A percentile compares a stretch with the other conserved stretches of the same genome.
These are phyloP conservation scores for Citrullus colocynthis DNA, from an alignment of 306 rosid genomes.

Conservation along the genomic window DNA sequence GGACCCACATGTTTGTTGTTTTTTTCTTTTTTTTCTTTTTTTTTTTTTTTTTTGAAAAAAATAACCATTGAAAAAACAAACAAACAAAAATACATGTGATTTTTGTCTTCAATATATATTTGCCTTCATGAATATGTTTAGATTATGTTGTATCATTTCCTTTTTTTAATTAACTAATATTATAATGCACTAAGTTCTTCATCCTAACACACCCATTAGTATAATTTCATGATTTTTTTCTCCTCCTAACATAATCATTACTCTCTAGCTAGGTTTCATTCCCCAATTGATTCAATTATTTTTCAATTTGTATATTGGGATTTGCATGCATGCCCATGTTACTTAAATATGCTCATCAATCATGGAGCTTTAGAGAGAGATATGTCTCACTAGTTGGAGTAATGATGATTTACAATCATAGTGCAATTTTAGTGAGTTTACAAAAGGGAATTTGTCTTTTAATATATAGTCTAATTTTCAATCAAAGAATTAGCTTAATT, in stretches of 20 bases:
- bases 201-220: background rate
- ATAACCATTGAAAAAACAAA: background rate
- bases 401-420: conserved; percentile 2
- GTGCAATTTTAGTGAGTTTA: background rate
- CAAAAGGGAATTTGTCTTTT: background rate
- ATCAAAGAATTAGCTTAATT: background rate
- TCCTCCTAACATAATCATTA: background rate
- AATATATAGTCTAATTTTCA: background rate
- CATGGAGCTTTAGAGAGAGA: background rate
- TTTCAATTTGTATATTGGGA: background rate
- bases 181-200: background rate
- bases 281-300: background rate
- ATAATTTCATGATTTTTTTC: background rate
- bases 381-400: conserved; percentile 7
- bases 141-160: background rate
- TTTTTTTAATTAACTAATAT: background rate
- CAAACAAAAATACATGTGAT: background rate
- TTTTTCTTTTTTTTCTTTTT: background rate
- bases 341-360: background rate
- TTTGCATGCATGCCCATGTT: conserved; percentile 11
- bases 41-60: background rate
- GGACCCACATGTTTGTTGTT: background rate
- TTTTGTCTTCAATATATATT: background rate
- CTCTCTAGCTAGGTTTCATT: background rate
- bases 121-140: background rate